A percentile compares a stretch with the other conserved stretches of the same genome.
Conservation (phyloP, 352 stramenopile genomes). For the Pythium chondricola region DNA sequence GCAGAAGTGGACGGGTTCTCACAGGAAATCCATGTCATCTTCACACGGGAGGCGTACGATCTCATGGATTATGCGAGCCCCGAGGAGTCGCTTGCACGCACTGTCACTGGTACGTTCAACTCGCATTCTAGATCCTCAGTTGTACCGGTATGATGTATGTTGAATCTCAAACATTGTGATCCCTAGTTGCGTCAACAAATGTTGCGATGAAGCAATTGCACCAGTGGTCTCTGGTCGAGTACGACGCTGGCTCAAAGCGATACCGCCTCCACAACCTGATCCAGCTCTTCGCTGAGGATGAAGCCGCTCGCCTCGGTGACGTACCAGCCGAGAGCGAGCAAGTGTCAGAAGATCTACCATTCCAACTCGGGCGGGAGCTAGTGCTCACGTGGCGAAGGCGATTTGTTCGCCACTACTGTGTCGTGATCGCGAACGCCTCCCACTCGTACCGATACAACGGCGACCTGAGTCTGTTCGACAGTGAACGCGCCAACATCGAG, state of each 20-base stretch:
- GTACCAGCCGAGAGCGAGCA: neutral
- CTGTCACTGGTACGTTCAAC: conserved; percentile 21
- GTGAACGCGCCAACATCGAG: conserved; percentile 74
- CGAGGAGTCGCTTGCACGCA: conserved; percentile 53
- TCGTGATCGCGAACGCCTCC: conserved; percentile 63
- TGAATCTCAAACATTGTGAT: too few relatives aligned
- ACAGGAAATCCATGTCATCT: conserved; percentile 66
- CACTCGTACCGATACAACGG: conserved; percentile 73
- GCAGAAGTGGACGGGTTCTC: conserved; percentile 63
- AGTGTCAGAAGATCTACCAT: neutral
- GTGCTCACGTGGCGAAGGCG: conserved; percentile 68
- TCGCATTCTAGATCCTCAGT: too few relatives aligned
- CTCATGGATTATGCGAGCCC: conserved; percentile 60
- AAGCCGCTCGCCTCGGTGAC: conserved; percentile 50
- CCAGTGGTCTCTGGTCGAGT: conserved; percentile 78
- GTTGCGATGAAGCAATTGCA: conserved; percentile 56
- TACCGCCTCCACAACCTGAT: conserved; percentile 83
- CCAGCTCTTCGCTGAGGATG: conserved; percentile 77
- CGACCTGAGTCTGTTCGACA: conserved; percentile 58
- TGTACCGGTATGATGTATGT: too few relatives aligned
- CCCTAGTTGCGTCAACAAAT: conserved; percentile 38
- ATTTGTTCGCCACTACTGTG: conserved; percentile 78
- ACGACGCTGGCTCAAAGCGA: conserved; percentile 49
- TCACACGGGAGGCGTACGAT: conserved; percentile 71
- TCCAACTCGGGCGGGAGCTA: conserved; percentile 47